Percentiles rank a stretch among this genome's conserved stretches.
Evolutionary conservation across 768 basidiomycete genomes (phyloP).

Genomic region (Russula dissimulans): DNA sequence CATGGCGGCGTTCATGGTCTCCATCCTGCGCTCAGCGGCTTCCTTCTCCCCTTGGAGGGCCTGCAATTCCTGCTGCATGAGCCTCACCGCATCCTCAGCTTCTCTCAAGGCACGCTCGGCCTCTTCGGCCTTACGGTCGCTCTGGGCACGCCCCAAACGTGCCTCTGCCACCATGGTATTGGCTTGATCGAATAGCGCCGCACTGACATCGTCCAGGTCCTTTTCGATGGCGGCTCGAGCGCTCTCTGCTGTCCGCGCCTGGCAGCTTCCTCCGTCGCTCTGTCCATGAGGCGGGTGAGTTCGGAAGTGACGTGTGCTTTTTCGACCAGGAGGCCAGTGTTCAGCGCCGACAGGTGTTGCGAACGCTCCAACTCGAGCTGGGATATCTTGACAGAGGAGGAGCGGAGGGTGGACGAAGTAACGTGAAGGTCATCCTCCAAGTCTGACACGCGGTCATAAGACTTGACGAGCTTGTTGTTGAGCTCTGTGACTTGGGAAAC

Average conservation of each 20-base stretch:
- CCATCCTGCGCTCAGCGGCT: constrained; percentile 42
- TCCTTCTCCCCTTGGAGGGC: constrained; percentile 59
- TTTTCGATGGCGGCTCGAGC: constrained; percentile 80
- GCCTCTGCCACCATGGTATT: constrained; percentile 99
- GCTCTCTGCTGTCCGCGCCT: constrained; percentile 84
- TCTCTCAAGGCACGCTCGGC: constrained; percentile 69
- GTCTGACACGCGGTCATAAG: constrained; percentile 86
- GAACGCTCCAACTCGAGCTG: constrained; percentile 79
- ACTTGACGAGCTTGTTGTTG: constrained; percentile 86
- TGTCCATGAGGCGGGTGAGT: constrained; percentile 88
- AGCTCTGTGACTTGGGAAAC: constrained; percentile 85
- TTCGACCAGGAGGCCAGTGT: constrained; percentile 88
- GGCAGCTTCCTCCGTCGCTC: constrained; percentile 90
- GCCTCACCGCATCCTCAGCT: constrained; percentile 79
- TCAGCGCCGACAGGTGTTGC: constrained; percentile 81
- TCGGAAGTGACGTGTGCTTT: constrained; percentile 83
- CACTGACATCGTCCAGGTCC: constrained; percentile 91
- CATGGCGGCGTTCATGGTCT: constrained; percentile 42
- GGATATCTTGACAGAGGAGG: constrained; percentile 56
- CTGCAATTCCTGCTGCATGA: constrained; percentile 85
- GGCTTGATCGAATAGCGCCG: constrained; percentile 81
- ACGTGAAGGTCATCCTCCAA: constrained; percentile 85
- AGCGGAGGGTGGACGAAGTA: constrained; percentile 46
- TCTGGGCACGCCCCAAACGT: constrained; percentile 50
- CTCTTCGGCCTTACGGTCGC: constrained; percentile 67